These are phyloP conservation scores for apple (Malus domestica) DNA, from an alignment of 306 rosid genomes.

Conservation along the genomic window DNA sequence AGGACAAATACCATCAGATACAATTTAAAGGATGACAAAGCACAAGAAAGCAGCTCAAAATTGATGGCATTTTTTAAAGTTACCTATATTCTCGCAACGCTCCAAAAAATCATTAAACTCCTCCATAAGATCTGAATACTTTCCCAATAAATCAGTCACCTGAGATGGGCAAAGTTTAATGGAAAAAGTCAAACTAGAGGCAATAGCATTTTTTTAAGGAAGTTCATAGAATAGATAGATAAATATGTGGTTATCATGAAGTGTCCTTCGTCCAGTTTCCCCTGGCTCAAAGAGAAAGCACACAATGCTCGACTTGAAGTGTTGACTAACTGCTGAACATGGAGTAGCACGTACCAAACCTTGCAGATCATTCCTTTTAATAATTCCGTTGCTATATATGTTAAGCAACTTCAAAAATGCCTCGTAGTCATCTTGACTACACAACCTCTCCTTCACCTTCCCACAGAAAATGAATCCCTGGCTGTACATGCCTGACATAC, in stretches of 20 bases:
- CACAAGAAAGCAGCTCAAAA: conserved; percentile 13
- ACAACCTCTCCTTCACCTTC: conserved; percentile 81
- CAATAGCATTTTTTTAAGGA: not conserved
- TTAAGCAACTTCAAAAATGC: conserved; percentile 81
- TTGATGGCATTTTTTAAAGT: conserved; percentile 5
- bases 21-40: conserved; percentile 14
- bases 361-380: conserved; percentile 75
- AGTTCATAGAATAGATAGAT: not conserved
- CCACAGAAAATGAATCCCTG: conserved; percentile 80
- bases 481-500: conserved; percentile 63
- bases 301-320: conserved; percentile 1
- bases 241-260: not conserved
- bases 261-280: not conserved
- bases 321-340: conserved; percentile 8
- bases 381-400: conserved; percentile 82
- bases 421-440: conserved; percentile 76
- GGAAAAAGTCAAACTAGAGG: conserved; percentile 7
- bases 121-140: conserved; percentile 82
- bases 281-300: not conserved
- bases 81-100: conserved; percentile 90
- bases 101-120: conserved; percentile 84
- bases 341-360: conserved; percentile 56
- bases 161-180: conserved; percentile 28
- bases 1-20: conserved; percentile 34
- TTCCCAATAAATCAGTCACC: conserved; percentile 90